Conservation (phyloP, 1,139 yeast species). For the Geotrichum fermentans region DNA sequence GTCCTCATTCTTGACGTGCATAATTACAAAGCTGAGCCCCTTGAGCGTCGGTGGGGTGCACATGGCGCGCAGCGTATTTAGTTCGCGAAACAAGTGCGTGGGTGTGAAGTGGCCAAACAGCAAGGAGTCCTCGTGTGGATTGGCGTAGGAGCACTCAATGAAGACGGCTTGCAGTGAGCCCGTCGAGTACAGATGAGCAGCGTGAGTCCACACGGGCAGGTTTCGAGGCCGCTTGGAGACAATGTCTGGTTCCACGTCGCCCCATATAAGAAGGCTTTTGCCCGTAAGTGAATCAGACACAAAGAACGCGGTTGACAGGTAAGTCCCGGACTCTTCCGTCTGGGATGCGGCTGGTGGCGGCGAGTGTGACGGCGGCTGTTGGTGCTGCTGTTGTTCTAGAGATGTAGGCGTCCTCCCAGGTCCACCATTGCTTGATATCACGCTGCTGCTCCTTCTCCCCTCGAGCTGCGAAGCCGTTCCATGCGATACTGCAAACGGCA, state of each 20-base stretch:
- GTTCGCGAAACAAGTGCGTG: conserved; percentile 51
- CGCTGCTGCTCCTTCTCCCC: background rate
- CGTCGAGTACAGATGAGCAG: conserved; percentile 46
- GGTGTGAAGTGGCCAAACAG: conserved; percentile 83
- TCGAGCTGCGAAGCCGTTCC: conserved; percentile 9
- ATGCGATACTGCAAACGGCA: conserved; percentile 13
- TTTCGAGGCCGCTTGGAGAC: conserved; percentile 45
- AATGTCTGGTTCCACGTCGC: conserved; percentile 72
- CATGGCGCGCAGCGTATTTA: conserved; percentile 30
- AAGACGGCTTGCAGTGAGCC: conserved; percentile 49
- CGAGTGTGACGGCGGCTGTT: background rate
- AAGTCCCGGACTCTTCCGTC: conserved; percentile 26
- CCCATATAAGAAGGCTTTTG: conserved; percentile 59
- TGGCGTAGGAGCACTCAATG: conserved; percentile 70
- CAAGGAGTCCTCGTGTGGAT: conserved; percentile 40
- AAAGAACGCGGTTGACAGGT: conserved; percentile 50
- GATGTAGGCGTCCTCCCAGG: background rate
- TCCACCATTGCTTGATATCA: background rate
- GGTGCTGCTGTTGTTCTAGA: background rate
- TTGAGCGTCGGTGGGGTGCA: conserved; percentile 30
- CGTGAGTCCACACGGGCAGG: conserved; percentile 50
- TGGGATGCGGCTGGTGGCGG: background rate
- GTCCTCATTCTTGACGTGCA: conserved; percentile 61
- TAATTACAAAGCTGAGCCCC: conserved; percentile 54
- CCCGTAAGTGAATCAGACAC: conserved; percentile 39